Conservation (phyloP, 1,139 yeast genomes). For the Dujonia santamariae region DNA sequence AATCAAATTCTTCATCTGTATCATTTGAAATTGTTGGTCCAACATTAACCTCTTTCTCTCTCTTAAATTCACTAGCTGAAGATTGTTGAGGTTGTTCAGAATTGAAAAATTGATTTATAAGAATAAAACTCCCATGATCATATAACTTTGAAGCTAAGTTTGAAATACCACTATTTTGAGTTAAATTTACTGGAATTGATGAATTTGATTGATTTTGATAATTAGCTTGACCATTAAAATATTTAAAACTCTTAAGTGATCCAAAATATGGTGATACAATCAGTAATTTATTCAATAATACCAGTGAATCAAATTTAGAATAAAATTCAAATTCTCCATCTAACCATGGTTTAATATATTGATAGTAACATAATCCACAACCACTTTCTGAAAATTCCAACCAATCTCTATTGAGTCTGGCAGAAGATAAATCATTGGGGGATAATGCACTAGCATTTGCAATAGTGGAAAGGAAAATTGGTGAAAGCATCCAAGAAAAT, state of each 20-base stretch:
- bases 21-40: conserved; percentile 2
- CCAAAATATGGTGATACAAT: conserved; percentile 1
- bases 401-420: conserved; percentile 21
- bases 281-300: not conserved
- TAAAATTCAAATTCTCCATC: conserved; percentile 17
- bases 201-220: too few species aligned
- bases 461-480: conserved; percentile 25
- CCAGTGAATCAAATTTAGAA: conserved; percentile 4
- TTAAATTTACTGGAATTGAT: not conserved
- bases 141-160: not conserved
- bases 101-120: conserved; percentile 3
- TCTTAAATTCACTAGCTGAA: too few species aligned
- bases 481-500: conserved; percentile 53
- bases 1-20: conserved; percentile 36
- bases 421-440: conserved; percentile 8
- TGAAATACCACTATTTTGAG: not conserved
- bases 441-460: conserved; percentile 1
- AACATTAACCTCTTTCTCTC: not conserved
- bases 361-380: conserved; percentile 35
- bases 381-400: conserved; percentile 27
- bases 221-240: not conserved
- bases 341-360: conserved; percentile 30
- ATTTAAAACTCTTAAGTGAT: not conserved
- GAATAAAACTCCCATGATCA: conserved; percentile 3
- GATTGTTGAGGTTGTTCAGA: not conserved